Evolutionary conservation across 129 eudicot genomes (phyloP), one percentile per base, ranked within the genome.

Genomic region (Saussurea involucrata): DNA sequence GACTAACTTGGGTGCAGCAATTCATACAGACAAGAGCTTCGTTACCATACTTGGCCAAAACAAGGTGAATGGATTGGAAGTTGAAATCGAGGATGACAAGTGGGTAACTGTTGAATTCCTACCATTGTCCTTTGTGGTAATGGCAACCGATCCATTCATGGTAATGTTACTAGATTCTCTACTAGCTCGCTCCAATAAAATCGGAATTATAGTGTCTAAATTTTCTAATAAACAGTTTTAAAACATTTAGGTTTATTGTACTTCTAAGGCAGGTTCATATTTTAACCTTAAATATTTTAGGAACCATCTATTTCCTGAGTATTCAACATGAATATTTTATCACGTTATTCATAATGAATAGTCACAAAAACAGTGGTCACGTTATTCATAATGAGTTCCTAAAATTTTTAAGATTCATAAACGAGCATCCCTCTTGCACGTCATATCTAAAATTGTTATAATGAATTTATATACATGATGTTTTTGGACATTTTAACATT

Each of bases 61-160:
- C 28, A 63, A 64, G 18, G 79, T 75, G 24, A 40, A 37, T 22
- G 71, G 63, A 33, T 25, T 75, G 40, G 58, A 63, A 11, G 71
- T 75, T 1, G 44, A 75, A 75, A 24, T 69, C 17, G 20, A 63
- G 15, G 71, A 63, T 34, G 79, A 24, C 6, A 20, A 63, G 6
- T 75, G 79, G 79, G 24, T 75, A 22, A 9, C 0, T 17, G 60
- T 75, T 22, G 63, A 75, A 20, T 37, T 64, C 69, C 42, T 58
- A 10, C 70, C 79, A 11, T 63, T 44, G n/a, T 72, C 83, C 8
- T 79, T 79, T 66, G 66, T 79, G n/a, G 64, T 72, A 55, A 40
- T 75, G 63, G 71, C 71, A 5, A 69, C 71, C 2, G 79, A 75
- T 34, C 33, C 79, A 11, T 63, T 64, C 22, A 13, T 17, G 70